Evolutionary conservation across 176 grass and related monocot species (phyloP), one percentile per base, ranked within the genome.

Genomic region (Oropetium thomaeum): DNA sequence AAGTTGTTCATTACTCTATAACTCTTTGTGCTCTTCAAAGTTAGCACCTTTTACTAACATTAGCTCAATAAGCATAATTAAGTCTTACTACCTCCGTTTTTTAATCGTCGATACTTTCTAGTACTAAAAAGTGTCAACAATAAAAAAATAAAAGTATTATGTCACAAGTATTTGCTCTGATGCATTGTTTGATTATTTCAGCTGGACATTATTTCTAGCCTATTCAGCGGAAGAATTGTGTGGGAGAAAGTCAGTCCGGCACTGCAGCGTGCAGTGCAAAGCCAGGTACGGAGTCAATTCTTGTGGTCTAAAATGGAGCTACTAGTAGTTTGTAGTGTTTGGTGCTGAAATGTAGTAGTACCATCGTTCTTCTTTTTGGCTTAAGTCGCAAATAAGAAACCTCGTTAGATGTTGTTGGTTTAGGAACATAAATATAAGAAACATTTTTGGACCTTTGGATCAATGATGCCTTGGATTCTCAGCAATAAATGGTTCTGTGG

Each of bases 181-280:
- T 73, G 22, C 23, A 27, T 34, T 65, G 32, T 77, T 77, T 28
- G 8, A 52, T 74, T 80, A 8, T 73, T 79, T 58, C 71, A 97
- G 95, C 81, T 97, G 73, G 95, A 93, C 42, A 97, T 97, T 76
- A 85, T 97, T 76, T 91, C 80, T 75, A 97, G 95, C 76, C 86
- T 97, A 35, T 87, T 88, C 78, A 97, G 92, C 35, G 95, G 95
- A 72, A 89, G 91, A 87, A 86, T 97, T 85, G 88, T 93, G 14
- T 90, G 95, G 84, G 95, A 97, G 66, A 97, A 94, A 70, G 95
- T 97, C 40, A 90, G 83, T 75, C 90, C 95, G 59, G 91, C 95
- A 58, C 67, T 97, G 34, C 95, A 97, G 25, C 89, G 87, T 63
- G 95, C 95, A 20, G 95, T 97, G 13, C 88, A 84, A 76, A 97